Base-by-base conservation (phyloP, 202 grass and related monocot species). In the Schoenoplectus tabernaemontani region DNA sequence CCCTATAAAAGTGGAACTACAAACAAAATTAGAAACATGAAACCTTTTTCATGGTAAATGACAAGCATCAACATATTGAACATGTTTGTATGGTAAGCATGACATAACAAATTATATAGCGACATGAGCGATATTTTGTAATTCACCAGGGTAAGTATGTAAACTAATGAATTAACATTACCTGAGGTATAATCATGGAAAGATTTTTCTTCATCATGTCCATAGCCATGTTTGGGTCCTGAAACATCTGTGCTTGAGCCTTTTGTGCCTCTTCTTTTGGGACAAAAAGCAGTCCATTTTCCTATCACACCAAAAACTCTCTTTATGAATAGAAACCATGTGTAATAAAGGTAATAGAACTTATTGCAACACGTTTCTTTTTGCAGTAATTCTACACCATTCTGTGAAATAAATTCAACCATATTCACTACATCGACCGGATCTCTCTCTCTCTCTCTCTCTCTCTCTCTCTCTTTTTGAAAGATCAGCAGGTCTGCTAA, bases 181-280 rank as follows among this genome's bases (percentile, higher is more conserved):
- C 96, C 92, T 99, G 96, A 22, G 96, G 96, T 83, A 99, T 88
- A 74, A 99, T 99, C 96, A 99, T 99, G 7, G 96, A 99, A 15
- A 99, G 88, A 47, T 99, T 99, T 76, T 99, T 99, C 88, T 99
- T 99, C 96, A 95, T 99, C 96, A 99, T 99, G 58, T 99, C 96
- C 96, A 99, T 99, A 48, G 96, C 96, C 92, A 99, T 93, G 85
- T 99, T 99, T 78, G 96, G 96, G 71, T 99, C 96, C 51, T 92
- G 93, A 88, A 99, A 99, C 96, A 99, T 99, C 61, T 93, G 90
- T 11, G 96, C 90, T 86, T 99, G 96, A 78, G 92, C 91, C 79
- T 92, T 91, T 76, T 93, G 92, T 0, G 92, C 90, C 5, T 99
- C 91, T 64, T 92, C 96, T 77, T 99, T 99, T 2, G 96, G 96